phyloP scores from a whole-genome alignment of 2,329 filamentous ascomycete species.

The Nothophoma quercina region DNA sequence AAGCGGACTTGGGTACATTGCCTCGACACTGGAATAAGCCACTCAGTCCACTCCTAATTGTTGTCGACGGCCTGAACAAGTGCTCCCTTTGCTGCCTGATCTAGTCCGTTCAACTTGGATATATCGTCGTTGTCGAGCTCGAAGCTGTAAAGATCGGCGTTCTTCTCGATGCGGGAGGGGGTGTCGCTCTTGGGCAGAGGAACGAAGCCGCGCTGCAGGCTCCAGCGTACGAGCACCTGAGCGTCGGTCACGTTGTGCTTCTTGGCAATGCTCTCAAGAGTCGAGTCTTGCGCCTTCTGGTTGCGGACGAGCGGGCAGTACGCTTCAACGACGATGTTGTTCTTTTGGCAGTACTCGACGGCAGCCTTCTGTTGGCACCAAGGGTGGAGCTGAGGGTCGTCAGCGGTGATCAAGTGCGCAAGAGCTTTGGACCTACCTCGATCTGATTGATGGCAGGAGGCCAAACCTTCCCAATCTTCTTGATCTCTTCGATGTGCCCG shows the following conservation, averaged over 20 bases:
- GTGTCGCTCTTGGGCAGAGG: constrained; percentile 52
- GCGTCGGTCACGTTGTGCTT: constrained; percentile 78
- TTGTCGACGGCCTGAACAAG: constrained; percentile 41
- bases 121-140: constrained; percentile 48
- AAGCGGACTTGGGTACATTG: neutral
- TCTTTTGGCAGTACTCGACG: constrained; percentile 64
- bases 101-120: constrained; percentile 42
- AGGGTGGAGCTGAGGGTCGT: constrained; percentile 67
- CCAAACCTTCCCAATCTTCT: constrained; percentile 68
- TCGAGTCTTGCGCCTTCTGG: constrained; percentile 73
- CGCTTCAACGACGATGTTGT: constrained; percentile 68
- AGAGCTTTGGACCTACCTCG: constrained; percentile 62
- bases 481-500: constrained; percentile 73
- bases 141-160: constrained; percentile 49
- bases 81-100: constrained; percentile 43
- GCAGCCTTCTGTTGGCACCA: constrained; percentile 72
- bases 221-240: constrained; percentile 82
- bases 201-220: constrained; percentile 72
- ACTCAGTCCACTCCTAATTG: neutral
- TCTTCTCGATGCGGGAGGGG: constrained; percentile 43
- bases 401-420: neutral
- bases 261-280: constrained; percentile 68
- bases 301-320: constrained; percentile 75
- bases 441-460: constrained; percentile 79
- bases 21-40: neutral